phyloP scores from a whole-genome alignment of 148 eudicot genomes.

The Chenopodium suecicum region DNA sequence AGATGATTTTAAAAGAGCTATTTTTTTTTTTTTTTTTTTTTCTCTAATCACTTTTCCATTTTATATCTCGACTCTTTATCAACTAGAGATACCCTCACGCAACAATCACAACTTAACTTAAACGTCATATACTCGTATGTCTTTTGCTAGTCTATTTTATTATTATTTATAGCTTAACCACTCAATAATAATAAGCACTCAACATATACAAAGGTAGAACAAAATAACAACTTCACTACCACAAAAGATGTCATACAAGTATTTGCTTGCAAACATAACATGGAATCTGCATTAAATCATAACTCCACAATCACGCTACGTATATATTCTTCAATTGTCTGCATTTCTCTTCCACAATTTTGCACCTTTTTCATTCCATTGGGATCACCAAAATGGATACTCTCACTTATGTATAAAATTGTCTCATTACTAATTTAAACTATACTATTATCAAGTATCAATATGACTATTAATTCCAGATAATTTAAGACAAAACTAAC shows the following conservation, averaged over 20 bases:
- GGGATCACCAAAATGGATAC: neutral
- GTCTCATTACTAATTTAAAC: neutral
- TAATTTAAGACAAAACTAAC: slow-evolving; percentile 19
- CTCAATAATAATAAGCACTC: neutral
- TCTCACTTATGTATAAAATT: neutral
- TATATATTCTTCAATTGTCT: neutral
- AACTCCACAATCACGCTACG: slow-evolving; percentile 13
- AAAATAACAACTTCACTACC: neutral
- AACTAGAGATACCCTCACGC: neutral
- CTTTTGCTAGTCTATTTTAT: no score
- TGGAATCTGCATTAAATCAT: slow-evolving; percentile 6
- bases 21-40: no score
- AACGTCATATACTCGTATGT: neutral
- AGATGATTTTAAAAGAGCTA: no score
- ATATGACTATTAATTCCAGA: no score
- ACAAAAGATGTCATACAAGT: neutral
- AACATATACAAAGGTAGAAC: neutral
- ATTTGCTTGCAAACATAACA: slow-evolving; percentile 13
- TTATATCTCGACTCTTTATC: no score
- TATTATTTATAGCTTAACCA: no score
- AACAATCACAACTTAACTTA: neutral
- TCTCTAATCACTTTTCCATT: no score
- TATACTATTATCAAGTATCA: no score
- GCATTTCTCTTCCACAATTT: neutral
- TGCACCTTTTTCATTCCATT: neutral